Evolutionary conservation across 345 rosid species (phyloP), one percentile per base, ranked within the genome.

Genomic region (Erysimum cheiranthoides): DNA sequence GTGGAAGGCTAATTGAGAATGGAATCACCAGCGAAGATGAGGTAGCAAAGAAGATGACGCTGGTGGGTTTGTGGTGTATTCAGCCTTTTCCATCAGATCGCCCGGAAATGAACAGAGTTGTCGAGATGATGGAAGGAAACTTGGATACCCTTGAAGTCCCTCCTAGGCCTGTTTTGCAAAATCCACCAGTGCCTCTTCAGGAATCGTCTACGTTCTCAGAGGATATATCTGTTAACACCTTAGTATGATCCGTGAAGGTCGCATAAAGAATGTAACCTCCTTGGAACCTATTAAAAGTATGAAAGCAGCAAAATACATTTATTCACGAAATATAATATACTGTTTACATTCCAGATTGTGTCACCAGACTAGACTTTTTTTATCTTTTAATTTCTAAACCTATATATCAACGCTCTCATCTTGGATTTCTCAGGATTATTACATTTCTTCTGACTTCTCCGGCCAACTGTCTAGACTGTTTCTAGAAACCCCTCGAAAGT

Each of bases 391-490:
- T 30, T 13, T 76, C 89, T 82, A 84, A 79, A 85, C 75, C 89
- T 83, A 84, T n/a, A n/a, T n/a, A n/a, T 85, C 91, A 42, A 91
- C 76, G 78, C 89, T 89, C 8, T 39, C 27, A 17, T 47, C 7
- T 90, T 78, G 42, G 92, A 90, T 79, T 85, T 86, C 83, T 88
- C 93, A 36, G 84, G 89, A 80, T 84, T 85, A 51, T 70, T 80
- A 36, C 87, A 80, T 75, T 80, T 85, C 85, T 86, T 87, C 34
- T 39, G 86, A 84, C 77, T 84, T 85, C 81, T 84, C 88, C 25
- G 89, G 91, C 66, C 90, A 83, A 58, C 86, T 89, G 57, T 90
- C 87, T 85, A 93, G 83, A 80, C 89, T 89, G 80, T 86, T 89
- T 75, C 89, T 84, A 67, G 89, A 90, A 60, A 83, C 78, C 82